These are phyloP conservation scores for Colletotrichum liaoningense DNA, from an alignment of 2,329 filamentous ascomycete species.

Conservation along the genomic window DNA sequence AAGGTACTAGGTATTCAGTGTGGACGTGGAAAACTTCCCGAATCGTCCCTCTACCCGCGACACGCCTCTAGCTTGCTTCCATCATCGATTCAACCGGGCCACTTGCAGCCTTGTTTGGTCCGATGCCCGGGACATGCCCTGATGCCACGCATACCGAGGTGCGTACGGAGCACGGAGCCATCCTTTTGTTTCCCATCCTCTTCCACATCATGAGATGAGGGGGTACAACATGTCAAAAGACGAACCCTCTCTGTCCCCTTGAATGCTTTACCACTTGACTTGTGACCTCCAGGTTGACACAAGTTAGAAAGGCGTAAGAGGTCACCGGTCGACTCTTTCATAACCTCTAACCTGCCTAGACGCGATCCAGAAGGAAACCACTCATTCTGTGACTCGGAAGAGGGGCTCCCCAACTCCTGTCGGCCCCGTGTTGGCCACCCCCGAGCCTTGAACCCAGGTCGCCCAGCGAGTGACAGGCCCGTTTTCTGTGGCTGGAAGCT, in stretches of 20 bases:
- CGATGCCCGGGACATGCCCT: neutral
- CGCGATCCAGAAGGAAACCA: neutral
- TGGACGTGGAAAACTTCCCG: neutral
- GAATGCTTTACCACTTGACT: neutral
- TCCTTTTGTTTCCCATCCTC: neutral
- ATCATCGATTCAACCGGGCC: neutral
- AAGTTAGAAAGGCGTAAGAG: neutral
- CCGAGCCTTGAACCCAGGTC: neutral
- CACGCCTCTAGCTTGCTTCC: slow-evolving; percentile 9
- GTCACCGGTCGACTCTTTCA: neutral
- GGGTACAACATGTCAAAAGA: neutral
- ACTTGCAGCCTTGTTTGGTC: neutral
- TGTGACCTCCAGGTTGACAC: neutral
- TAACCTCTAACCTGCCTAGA: neutral
- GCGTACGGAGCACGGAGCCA: neutral
- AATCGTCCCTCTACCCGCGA: neutral
- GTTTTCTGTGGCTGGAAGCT: slow-evolving; percentile 23
- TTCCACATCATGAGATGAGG: neutral
- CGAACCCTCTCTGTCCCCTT: neutral
- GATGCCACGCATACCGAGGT: neutral
- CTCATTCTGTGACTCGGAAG: slow-evolving; percentile 32
- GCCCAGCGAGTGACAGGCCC: neutral
- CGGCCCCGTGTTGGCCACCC: slow-evolving; percentile 16
- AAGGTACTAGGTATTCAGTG: neutral
- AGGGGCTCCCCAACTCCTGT: slow-evolving; percentile 25